Evolutionary conservation across 2,329 filamentous ascomycete genomes (phyloP).

Genomic region (Fusarium musae): DNA sequence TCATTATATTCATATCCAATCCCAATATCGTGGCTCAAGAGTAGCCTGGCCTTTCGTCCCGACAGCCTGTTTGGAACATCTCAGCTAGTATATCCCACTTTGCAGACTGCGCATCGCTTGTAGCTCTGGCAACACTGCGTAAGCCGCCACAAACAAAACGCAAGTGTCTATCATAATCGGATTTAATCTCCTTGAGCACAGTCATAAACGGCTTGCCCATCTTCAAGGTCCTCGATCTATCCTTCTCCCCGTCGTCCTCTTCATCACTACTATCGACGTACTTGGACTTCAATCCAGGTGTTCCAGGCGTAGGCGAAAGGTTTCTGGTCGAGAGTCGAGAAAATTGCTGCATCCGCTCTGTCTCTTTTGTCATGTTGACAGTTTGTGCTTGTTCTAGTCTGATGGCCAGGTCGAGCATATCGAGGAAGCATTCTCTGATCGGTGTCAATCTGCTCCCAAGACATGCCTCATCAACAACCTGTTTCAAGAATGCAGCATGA

Average conservation of each 20-base stretch:
- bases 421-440: slow-evolving; percentile 78
- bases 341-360: slow-evolving; percentile 48
- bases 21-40: slow-evolving; percentile 12
- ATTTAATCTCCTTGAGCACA: slow-evolving; percentile 66
- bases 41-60: slow-evolving; percentile 35
- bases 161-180: slow-evolving; percentile 72
- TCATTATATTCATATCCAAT: slow-evolving; percentile 36
- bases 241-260: slow-evolving; percentile 45
- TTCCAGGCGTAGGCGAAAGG: slow-evolving; percentile 29
- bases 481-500: slow-evolving; percentile 72
- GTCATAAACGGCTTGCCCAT: slow-evolving; percentile 59
- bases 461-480: slow-evolving; percentile 74
- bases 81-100: slow-evolving; percentile 87
- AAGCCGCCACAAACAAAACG: slow-evolving; percentile 79
- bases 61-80: slow-evolving; percentile 70
- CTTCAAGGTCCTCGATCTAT: slow-evolving; percentile 13
- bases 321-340: slow-evolving; percentile 42
- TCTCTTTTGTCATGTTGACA: slow-evolving; percentile 51
- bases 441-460: slow-evolving; percentile 75
- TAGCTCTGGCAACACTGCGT: slow-evolving; percentile 78
- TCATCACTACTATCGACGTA: slow-evolving; percentile 40
- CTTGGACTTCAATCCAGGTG: slow-evolving; percentile 36
- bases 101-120: slow-evolving; percentile 66
- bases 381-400: slow-evolving; percentile 71
- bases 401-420: slow-evolving; percentile 79